Conservation (phyloP, 202 grass and related monocot genomes). For the Cymbopogon flexuosus region DNA sequence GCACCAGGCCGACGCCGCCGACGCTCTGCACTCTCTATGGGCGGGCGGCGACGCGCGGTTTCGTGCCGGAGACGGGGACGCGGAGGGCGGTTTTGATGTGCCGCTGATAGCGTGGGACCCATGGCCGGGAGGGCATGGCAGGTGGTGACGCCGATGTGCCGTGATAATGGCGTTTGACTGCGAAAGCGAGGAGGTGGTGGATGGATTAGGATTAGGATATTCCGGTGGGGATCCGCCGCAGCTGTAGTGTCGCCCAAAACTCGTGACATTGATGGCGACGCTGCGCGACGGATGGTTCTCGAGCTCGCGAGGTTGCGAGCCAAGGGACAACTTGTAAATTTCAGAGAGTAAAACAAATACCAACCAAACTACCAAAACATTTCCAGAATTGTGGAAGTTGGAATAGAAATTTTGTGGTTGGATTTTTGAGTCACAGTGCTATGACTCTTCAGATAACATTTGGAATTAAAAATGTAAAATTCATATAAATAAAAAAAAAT, state of each 20-base stretch:
- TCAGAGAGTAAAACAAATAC: no score
- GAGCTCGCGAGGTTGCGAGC: background rate
- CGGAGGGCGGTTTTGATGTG: background rate
- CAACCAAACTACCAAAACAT: no score
- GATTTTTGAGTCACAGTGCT: no score
- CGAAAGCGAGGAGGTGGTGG: background rate
- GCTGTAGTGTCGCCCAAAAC: background rate
- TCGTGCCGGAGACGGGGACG: background rate
- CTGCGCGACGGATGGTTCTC: background rate
- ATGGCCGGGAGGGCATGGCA: background rate
- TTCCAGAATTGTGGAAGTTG: no score
- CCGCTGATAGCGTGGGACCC: background rate
- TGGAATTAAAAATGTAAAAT: no score
- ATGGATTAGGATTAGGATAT: background rate
- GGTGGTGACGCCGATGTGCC: background rate
- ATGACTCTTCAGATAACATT: no score
- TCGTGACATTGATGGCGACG: background rate
- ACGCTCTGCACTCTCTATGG: background rate
- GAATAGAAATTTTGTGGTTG: no score
- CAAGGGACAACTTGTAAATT: no score
- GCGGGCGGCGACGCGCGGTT: conserved; percentile 10
- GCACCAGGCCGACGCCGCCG: background rate
- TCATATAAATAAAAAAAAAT: no score
- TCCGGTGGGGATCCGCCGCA: background rate
- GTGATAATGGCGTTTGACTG: conserved; percentile 18